Evolutionary conservation across 306 rosid genomes (phyloP).

Genomic region (Cicer judaicum): DNA sequence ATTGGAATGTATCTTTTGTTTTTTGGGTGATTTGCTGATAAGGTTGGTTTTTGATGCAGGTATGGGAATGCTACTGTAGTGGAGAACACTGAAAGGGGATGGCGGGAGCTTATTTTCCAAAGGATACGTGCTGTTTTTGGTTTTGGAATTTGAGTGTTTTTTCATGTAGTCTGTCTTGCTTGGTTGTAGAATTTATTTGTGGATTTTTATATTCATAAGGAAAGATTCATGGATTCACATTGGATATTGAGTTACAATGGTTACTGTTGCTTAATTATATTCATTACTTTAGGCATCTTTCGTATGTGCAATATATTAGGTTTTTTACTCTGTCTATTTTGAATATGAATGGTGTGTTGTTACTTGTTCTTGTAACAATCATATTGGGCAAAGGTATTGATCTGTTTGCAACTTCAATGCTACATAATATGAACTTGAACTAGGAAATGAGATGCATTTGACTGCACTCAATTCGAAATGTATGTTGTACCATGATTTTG

Average conservation of each 20-base stretch:
- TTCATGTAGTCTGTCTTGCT: constrained; percentile 8
- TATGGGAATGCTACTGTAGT: constrained; percentile 95
- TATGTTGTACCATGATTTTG: too few species aligned
- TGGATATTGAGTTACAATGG: constrained; percentile 47
- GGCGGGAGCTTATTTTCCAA: constrained; percentile 96
- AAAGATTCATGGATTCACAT: constrained; percentile 47
- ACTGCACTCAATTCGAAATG: neutral
- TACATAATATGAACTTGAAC: constrained; percentile 5
- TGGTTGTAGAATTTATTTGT: constrained; percentile 38
- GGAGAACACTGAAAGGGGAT: constrained; percentile 97
- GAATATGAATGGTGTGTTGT: constrained; percentile 25
- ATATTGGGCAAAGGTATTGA: neutral
- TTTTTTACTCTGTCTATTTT: neutral
- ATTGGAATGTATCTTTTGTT: neutral
- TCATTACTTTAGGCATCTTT: neutral
- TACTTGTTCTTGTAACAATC: neutral
- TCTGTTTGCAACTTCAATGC: neutral
- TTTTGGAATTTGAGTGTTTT: constrained; percentile 70
- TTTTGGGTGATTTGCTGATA: neutral
- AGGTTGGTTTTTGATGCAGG: constrained; percentile 51
- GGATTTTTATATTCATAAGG: constrained; percentile 31
- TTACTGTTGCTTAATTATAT: neutral
- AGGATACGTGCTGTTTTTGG: constrained; percentile 96
- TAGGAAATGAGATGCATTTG: neutral
- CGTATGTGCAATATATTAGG: neutral